Base-by-base conservation (phyloP, 2,329 filamentous ascomycete species). In the Fusarium sp. region DNA sequence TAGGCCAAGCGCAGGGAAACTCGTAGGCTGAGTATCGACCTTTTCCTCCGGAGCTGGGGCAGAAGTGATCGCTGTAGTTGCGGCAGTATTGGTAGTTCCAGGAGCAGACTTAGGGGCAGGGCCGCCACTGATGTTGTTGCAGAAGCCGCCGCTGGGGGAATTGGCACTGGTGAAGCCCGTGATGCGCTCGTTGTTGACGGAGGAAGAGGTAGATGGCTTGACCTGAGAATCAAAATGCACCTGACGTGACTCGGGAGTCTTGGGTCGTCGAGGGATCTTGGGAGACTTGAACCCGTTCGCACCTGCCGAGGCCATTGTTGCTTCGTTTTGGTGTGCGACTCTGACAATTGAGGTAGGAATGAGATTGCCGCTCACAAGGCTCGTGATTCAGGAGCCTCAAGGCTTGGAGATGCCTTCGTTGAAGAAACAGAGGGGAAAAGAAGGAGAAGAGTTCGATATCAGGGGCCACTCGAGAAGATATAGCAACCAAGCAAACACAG, bases 1-100 rank as follows among this genome's bases (percentile, higher is more conserved):
- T 28, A 62, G 50, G n/a, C 74, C 73, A 45, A 77, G 61, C 50
- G 75, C 72, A 56, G 77, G 77, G 44, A 77, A 78, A 56, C 56
- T 71, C 35, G 67, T 59, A 20, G 72, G 72, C 40, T 65, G 54
- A 33, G 53, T 55, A 22, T 59, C 41, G 33, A 50, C 28, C 35
- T 59, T 65, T 41, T 40, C 20, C 51, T 63, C 59, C 6, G 43
- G 56, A 17, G 56, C 56, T 19, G 43, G 53, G 22, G 56, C 56
- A 57, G 58, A 53, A 45, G 44, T 52, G 28, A 44, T 48, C n/a
- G 44, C 28, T 11, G 33, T 7, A 9, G 57, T n/a, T 28, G 40
- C 14, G 17, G 59, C 33, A 24, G 50, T 41, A 11, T 28, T 28
- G 28, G 43, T 47, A 24, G 40, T 39, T 44, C 46, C 24, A 26